A percentile compares a stretch with the other conserved stretches of the same genome.
Conservation (phyloP, 768 basidiomycete genomes). For the Pleurotus sapidus region DNA sequence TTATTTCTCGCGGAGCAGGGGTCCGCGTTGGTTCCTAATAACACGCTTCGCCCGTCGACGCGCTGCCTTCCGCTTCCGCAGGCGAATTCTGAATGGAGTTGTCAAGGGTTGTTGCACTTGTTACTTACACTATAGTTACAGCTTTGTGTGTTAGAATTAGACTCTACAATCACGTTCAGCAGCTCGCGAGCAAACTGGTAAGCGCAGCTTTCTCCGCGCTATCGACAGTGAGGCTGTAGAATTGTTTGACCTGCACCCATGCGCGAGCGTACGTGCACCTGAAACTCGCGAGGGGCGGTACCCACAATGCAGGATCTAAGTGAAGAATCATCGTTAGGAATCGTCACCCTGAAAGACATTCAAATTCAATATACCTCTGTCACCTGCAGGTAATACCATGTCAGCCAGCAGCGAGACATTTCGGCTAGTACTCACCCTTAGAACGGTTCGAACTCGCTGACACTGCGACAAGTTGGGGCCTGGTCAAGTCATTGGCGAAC, state of each 20-base stretch:
- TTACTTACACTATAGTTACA: not conserved
- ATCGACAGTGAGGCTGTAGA: constrained; percentile 46
- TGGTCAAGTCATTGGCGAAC: constrained; percentile 53
- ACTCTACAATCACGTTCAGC: constrained; percentile 21
- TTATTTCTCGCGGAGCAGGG: too few species aligned
- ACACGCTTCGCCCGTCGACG: too few species aligned
- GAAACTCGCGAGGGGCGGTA: constrained; percentile 46
- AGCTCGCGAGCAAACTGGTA: constrained; percentile 32
- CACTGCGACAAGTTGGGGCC: constrained; percentile 53
- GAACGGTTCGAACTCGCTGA: constrained; percentile 44
- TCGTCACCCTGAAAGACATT: not conserved
- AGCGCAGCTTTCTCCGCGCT: constrained; percentile 49
- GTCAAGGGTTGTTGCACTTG: not conserved
- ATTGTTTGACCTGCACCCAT: constrained; percentile 52
- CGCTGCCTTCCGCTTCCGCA: too few species aligned
- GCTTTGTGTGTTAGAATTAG: not conserved
- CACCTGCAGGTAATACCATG: constrained; percentile 25
- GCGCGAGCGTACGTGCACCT: constrained; percentile 52
- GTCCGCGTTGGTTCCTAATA: too few species aligned
- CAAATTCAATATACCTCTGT: constrained; percentile 28
- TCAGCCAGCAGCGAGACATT: not conserved
- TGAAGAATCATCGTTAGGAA: not conserved
- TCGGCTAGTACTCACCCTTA: constrained; percentile 31
- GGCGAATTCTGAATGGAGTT: too few species aligned
- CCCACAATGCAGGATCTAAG: constrained; percentile 47